Conservation (phyloP, 805 yeast species). For the Saccharomycopsis sp. region DNA sequence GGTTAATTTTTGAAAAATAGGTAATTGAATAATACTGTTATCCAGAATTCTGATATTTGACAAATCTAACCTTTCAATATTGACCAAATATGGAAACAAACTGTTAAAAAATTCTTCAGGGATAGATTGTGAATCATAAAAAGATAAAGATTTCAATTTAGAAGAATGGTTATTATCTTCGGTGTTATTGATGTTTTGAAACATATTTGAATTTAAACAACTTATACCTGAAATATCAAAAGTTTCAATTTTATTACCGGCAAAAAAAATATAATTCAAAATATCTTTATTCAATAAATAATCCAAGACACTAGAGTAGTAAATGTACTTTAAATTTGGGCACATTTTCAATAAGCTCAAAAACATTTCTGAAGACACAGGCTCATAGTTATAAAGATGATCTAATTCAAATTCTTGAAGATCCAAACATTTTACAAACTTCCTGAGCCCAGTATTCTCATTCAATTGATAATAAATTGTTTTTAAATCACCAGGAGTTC, state of each 20-base stretch:
- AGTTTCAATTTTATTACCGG: no score
- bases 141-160: no score
- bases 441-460: no score
- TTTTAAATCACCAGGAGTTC: no score
- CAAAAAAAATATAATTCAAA: not conserved
- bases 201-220: no score
- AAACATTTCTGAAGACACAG: not conserved
- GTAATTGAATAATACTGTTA: conserved; percentile 1
- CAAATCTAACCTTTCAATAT: conserved; percentile 6
- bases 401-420: conserved; percentile 8
- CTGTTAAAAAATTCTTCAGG: conserved; percentile 1
- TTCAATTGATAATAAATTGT: no score
- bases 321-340: not conserved
- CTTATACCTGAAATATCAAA: no score
- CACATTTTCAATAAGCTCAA: not conserved
- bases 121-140: no score
- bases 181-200: no score
- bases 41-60: not conserved
- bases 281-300: not conserved
- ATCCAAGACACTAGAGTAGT: conserved; percentile 5
- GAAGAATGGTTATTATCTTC: no score
- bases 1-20: conserved; percentile 6
- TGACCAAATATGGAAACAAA: conserved; percentile 3
- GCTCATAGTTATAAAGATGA: not conserved
- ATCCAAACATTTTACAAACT: no score